Conservation (phyloP, 352 stramenopile species). For the Globisporangium megalacanthum region DNA sequence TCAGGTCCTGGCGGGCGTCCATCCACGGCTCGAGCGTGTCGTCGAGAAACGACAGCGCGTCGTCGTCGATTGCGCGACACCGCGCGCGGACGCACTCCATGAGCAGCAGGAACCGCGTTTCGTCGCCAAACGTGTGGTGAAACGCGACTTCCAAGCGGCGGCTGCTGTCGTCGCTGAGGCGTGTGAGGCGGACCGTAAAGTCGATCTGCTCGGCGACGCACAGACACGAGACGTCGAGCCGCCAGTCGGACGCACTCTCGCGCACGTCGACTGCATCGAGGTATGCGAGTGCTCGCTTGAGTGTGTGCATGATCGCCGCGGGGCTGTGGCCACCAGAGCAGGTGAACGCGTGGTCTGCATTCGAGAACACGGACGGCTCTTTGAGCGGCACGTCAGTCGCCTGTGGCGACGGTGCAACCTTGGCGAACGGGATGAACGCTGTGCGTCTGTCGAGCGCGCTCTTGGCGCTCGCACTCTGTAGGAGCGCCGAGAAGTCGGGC, state of each 20-base stretch:
- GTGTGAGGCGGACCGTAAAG: constrained; percentile 49
- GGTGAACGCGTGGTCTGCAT: constrained; percentile 20
- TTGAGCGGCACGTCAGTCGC: constrained; percentile 6
- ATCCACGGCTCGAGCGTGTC: constrained; percentile 55
- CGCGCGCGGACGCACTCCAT: constrained; percentile 43
- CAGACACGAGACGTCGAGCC: constrained; percentile 44
- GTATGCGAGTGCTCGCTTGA: constrained; percentile 23
- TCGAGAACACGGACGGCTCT: constrained; percentile 4
- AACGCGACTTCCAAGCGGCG: constrained; percentile 67
- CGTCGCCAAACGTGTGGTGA: constrained; percentile 34
- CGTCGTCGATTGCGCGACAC: constrained; percentile 52
- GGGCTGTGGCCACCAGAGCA: constrained; percentile 19
- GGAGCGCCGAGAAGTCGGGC: constrained; percentile 4
- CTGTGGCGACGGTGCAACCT: background rate
- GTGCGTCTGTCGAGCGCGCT: background rate
- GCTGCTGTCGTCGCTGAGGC: constrained; percentile 26
- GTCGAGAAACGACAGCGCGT: constrained; percentile 38
- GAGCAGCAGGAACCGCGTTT: constrained; percentile 47
- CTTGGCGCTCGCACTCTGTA: background rate
- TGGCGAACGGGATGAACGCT: constrained; percentile 1
- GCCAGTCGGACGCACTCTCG: constrained; percentile 17
- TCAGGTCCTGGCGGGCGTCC: constrained; percentile 43
- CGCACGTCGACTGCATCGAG: constrained; percentile 29
- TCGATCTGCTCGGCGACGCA: constrained; percentile 60
- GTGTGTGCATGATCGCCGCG: constrained; percentile 36